These are phyloP conservation scores for Lactarius akahatsu DNA, from an alignment of 768 basidiomycete genomes.

Conservation along the genomic window DNA sequence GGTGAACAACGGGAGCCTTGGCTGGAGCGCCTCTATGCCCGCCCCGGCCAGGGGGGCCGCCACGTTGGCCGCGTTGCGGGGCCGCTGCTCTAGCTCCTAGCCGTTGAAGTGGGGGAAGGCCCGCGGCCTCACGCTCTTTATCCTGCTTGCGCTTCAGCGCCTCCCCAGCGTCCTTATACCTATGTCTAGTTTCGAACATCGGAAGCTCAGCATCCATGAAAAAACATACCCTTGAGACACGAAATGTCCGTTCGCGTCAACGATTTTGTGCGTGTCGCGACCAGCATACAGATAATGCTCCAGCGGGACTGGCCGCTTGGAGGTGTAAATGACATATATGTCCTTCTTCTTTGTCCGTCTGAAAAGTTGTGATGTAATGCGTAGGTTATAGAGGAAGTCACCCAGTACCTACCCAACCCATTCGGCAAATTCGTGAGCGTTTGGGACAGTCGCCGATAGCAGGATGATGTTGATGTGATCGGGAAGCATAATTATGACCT, in stretches of 20 bases:
- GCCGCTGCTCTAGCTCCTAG: slow-evolving; percentile 77
- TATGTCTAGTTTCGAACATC: slow-evolving; percentile 34
- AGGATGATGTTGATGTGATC: slow-evolving; percentile 98
- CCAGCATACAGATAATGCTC: slow-evolving; percentile 97
- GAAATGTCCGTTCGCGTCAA: slow-evolving; percentile 78
- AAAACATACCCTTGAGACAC: slow-evolving; percentile 61
- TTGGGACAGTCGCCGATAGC: slow-evolving; percentile 95
- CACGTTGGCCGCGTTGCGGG: slow-evolving; percentile 47
- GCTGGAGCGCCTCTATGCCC: slow-evolving; percentile 36
- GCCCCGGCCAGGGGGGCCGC: slow-evolving; percentile 48
- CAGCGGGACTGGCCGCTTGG: slow-evolving; percentile 92
- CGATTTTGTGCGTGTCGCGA: slow-evolving; percentile 90
- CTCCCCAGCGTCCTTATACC: slow-evolving; percentile 89
- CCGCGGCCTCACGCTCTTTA: slow-evolving; percentile 95
- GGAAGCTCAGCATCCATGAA: background rate
- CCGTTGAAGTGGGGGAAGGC: slow-evolving; percentile 80
- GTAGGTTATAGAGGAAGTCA: background rate
- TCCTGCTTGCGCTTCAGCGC: slow-evolving; percentile 92
- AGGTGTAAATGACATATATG: slow-evolving; percentile 97
- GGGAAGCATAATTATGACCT: slow-evolving; percentile 99
- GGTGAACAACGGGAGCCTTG: slow-evolving; percentile 39
- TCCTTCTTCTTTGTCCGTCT: slow-evolving; percentile 99
- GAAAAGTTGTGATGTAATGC: slow-evolving; percentile 14
- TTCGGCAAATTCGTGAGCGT: slow-evolving; percentile 96
- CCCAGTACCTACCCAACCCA: slow-evolving; percentile 88